Evolutionary conservation across 768 basidiomycete genomes (phyloP).

Genomic region (Lactarius deliciosus): DNA sequence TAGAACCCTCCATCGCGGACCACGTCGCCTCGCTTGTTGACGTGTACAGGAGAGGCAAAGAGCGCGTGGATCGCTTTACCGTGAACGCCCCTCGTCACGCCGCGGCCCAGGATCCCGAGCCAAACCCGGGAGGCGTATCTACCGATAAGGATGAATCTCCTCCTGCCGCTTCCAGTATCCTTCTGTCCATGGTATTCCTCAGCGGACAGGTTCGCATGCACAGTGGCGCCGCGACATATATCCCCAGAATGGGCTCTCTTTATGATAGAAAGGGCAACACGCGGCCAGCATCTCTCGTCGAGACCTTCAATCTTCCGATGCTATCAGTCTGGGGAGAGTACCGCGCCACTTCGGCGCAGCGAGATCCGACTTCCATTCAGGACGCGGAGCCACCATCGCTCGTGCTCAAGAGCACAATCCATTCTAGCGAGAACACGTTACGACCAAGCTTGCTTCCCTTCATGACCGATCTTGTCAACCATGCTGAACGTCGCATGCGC

Average conservation of each 20-base stretch:
- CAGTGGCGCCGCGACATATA: constrained; percentile 45
- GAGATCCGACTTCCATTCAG: constrained; percentile 38
- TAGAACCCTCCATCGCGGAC: constrained; percentile 77
- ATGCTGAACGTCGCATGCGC: constrained; percentile 69
- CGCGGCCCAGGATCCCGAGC: constrained; percentile 14
- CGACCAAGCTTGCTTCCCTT: constrained; percentile 84
- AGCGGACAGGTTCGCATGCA: constrained; percentile 84
- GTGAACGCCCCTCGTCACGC: constrained; percentile 51
- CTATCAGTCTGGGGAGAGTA: constrained; percentile 86
- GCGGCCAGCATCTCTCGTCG: constrained; percentile 53
- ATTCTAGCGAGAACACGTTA: constrained; percentile 84
- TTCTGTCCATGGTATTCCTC: constrained; percentile 69
- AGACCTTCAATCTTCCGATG: constrained; percentile 70
- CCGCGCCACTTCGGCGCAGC: constrained; percentile 52
- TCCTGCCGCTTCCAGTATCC: constrained; percentile 58
- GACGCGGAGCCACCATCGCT: constrained; percentile 55
- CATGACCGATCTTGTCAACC: constrained; percentile 69
- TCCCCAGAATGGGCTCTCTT: constrained; percentile 30
- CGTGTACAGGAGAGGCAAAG: constrained; percentile 80
- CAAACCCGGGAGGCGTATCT: constrained; percentile 10
- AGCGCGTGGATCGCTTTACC: constrained; percentile 67
- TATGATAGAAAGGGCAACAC: constrained; percentile 54
- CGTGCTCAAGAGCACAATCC: constrained; percentile 84
- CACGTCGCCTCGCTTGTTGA: constrained; percentile 81
- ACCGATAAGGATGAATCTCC: constrained; percentile 36